These are phyloP conservation scores for Tolypocladium cylindrosporum DNA, from an alignment of 2,329 filamentous ascomycete species.

Conservation along the genomic window DNA sequence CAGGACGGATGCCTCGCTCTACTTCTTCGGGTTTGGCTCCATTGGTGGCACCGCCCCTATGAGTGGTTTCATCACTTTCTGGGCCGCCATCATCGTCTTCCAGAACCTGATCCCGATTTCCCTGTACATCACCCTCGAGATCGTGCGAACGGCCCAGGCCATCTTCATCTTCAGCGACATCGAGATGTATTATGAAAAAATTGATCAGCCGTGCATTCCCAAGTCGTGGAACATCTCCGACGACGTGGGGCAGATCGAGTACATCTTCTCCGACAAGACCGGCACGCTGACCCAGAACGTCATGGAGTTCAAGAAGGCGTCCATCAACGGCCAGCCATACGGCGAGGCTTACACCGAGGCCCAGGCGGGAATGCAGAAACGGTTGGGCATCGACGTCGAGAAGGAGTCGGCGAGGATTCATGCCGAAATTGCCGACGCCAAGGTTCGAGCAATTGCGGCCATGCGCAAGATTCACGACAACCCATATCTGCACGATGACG, in stretches of 20 bases:
- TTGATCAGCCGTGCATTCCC: constrained; percentile 90
- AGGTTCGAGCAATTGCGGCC: constrained; percentile 58
- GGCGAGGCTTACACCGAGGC: constrained; percentile 98
- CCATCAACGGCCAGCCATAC: constrained; percentile 91
- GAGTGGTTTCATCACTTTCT: constrained; percentile 93
- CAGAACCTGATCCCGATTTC: constrained; percentile 99
- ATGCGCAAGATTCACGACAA: constrained; percentile 77
- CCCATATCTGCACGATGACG: constrained; percentile 80
- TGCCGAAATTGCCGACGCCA: constrained; percentile 70
- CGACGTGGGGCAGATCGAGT: constrained; percentile 95
- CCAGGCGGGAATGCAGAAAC: constrained; percentile 89
- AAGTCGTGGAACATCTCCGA: constrained; percentile 99
- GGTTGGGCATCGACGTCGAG: constrained; percentile 78
- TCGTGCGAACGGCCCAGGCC: constrained; percentile 85
- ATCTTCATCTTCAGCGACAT: constrained; percentile 96
- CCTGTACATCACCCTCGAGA: constrained; percentile 93
- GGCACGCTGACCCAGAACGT: constrained; percentile 93
- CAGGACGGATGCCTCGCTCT: constrained; percentile 60
- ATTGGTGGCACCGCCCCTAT: constrained; percentile 65
- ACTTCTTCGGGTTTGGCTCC: constrained; percentile 78
- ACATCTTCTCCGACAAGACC: constrained; percentile 98
- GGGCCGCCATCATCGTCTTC: constrained; percentile 87
- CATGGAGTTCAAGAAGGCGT: constrained; percentile 99
- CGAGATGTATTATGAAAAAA: constrained; percentile 91
- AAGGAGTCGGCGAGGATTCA: constrained; percentile 63